Conservation (phyloP, 225 moss, liverwort and hornwort species). For the Asterella californica region DNA sequence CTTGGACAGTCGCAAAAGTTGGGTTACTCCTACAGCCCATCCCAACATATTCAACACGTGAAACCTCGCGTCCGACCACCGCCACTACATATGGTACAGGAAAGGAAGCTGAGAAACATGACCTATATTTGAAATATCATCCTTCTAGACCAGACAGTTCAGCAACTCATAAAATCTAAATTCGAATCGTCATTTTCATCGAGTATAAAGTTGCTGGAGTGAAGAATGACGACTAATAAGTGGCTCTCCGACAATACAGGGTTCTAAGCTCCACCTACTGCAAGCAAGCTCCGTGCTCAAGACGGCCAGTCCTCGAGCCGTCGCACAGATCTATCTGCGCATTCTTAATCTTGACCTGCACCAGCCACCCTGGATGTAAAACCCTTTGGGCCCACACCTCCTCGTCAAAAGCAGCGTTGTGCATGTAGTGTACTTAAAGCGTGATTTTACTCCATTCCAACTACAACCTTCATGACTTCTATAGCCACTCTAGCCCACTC, state of each 20-base stretch:
- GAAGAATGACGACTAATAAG: background rate
- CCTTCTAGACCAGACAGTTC: background rate
- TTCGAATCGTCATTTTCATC: background rate
- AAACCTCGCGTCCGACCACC: no score
- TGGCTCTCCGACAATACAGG: background rate
- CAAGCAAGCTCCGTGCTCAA: slow-evolving; percentile 19
- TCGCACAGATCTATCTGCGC: background rate
- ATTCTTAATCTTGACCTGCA: background rate
- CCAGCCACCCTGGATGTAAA: background rate
- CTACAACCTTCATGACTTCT: slow-evolving; percentile 36
- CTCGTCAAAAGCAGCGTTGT: background rate
- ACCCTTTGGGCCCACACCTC: background rate
- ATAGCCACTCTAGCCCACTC: slow-evolving; percentile 39
- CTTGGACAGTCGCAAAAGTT: no score
- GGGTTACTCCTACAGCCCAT: no score
- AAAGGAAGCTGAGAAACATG: background rate
- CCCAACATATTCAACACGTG: no score
- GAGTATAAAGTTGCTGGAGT: background rate
- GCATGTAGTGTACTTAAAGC: background rate
- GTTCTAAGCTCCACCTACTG: slow-evolving; percentile 20
- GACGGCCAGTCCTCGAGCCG: background rate
- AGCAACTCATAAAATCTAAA: background rate
- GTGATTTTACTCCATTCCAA: slow-evolving; percentile 27
- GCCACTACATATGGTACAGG: slow-evolving; percentile 5
- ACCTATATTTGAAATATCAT: background rate